phyloP scores from a whole-genome alignment of 371 early-diverging fungal species.

The Mucor racemosus region DNA sequence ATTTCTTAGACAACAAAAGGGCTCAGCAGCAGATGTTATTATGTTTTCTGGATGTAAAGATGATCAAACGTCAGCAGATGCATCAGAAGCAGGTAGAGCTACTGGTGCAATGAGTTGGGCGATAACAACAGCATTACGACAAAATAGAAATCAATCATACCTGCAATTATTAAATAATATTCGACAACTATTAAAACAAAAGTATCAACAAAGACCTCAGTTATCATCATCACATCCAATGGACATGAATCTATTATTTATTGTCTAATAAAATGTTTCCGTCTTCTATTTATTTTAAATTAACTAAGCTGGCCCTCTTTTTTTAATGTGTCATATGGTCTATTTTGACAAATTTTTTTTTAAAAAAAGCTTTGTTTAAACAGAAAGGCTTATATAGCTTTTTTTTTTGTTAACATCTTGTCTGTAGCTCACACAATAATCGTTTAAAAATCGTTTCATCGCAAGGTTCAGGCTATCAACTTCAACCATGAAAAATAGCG shows the following conservation, averaged over 20 bases:
- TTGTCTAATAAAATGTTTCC: conserved; percentile 51
- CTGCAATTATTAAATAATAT: conserved; percentile 74
- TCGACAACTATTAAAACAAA: conserved; percentile 65
- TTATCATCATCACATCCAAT: conserved; percentile 77
- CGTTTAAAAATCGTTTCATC: no score
- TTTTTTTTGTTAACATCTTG: no score
- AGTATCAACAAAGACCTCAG: conserved; percentile 85
- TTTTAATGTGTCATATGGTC: no score
- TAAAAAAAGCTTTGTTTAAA: no score
- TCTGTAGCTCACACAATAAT: no score
- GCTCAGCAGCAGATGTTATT: conserved; percentile 73
- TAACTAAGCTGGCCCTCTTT: no score
- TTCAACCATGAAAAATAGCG: no score
- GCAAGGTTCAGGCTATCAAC: no score
- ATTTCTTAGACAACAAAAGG: conserved; percentile 51
- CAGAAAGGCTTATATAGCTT: no score
- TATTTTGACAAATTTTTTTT: no score
- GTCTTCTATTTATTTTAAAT: no score
- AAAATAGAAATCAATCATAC: conserved; percentile 70
- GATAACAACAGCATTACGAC: conserved; percentile 60
- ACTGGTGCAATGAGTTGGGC: conserved; percentile 90
- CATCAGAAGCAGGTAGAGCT: conserved; percentile 59
- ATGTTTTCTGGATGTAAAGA: conserved; percentile 91
- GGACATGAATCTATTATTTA: conserved; percentile 72
- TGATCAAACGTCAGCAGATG: conserved; percentile 86